Conservation (phyloP, 257 asterid species). For the Nicotiana otophora region DNA sequence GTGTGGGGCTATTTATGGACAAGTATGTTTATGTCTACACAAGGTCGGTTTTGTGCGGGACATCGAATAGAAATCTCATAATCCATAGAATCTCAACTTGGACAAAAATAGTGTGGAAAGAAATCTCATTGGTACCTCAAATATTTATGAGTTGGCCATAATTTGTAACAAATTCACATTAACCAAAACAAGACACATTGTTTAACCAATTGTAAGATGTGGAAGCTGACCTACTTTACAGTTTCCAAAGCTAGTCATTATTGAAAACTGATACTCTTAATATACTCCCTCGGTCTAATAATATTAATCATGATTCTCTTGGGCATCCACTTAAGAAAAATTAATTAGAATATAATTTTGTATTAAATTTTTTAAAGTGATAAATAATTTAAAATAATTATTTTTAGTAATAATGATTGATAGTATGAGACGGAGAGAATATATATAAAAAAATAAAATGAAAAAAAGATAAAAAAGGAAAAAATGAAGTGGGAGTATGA, state of each 20-base stretch:
- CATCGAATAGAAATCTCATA: background rate
- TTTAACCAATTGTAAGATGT: background rate
- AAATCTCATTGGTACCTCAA: background rate
- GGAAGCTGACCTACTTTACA: background rate
- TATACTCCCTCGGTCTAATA: no score
- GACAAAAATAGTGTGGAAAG: background rate
- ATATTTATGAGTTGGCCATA: background rate
- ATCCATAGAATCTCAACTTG: background rate
- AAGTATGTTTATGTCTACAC: background rate
- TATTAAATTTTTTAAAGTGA: no score
- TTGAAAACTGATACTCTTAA: no score
- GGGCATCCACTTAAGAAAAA: no score
- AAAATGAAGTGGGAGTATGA: background rate
- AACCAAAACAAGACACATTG: background rate
- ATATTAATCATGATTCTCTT: no score
- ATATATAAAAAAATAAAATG: no score
- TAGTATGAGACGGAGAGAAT: no score
- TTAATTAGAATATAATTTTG: no score
- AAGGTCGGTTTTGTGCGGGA: background rate
- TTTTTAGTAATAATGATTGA: no score
- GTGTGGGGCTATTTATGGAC: background rate
- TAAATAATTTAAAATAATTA: no score
- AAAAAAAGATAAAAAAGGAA: background rate
- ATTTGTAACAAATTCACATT: background rate
- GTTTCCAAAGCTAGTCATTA: no score